Conservation (phyloP, 2,329 filamentous ascomycete genomes). For the Colletotrichum sp. region DNA sequence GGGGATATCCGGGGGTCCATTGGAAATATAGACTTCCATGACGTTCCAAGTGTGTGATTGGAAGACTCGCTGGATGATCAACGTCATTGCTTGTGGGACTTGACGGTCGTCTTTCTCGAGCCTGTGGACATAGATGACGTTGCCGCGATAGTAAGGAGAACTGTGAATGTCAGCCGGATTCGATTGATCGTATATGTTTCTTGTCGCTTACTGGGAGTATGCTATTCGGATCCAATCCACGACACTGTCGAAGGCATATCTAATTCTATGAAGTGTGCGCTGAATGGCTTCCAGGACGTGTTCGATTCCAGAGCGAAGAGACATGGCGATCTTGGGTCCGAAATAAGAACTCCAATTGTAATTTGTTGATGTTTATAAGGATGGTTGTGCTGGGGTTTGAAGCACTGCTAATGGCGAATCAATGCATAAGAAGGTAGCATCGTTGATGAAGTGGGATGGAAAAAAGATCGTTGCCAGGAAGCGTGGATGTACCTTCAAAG, state of each 20-base stretch:
- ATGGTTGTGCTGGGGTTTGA: background rate
- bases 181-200: background rate
- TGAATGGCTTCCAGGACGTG: background rate
- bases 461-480: background rate
- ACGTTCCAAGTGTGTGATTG: constrained; percentile 4
- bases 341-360: background rate
- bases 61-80: constrained; percentile 9
- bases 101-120: background rate
- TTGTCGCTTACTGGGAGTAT: constrained; percentile 3
- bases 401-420: background rate
- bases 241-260: background rate
- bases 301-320: background rate
- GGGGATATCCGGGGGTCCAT: background rate
- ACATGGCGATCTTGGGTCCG: background rate
- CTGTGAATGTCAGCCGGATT: background rate
- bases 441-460: background rate
- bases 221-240: constrained; percentile 5
- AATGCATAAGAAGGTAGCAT: background rate
- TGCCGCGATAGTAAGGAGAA: constrained; percentile 11
- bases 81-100: background rate
- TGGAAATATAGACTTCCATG: background rate
- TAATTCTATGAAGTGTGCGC: background rate
- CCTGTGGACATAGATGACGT: background rate
- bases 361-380: background rate
- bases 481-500: background rate